Base-by-base conservation (phyloP, 169 alveolate genomes). In the Eimeria praecox region DNA sequence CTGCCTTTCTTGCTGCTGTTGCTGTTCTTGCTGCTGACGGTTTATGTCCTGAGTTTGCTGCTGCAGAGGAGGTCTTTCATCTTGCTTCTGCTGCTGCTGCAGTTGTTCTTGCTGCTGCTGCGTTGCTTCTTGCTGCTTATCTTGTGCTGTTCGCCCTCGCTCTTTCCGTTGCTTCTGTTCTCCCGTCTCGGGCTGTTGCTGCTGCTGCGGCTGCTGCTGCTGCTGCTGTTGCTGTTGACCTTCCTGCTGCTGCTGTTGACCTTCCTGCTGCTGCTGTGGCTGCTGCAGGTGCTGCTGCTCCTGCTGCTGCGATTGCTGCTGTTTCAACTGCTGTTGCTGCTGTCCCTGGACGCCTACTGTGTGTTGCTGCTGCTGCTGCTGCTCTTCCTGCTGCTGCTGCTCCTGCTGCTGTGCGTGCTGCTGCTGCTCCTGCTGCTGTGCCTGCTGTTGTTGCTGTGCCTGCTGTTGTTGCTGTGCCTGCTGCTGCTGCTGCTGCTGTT, bases 341-440 rank as follows among this genome's bases (percentile, higher is more conserved):
- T 38, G 42, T 2, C 14, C 24, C 46, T 5, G 83, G n/a, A n/a
- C n/a, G n/a, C n/a, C n/a, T n/a, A n/a, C n/a, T n/a, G n/a, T n/a
- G n/a, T 30, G 83, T 44, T 71, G 83, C 83, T 12, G 83, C 44
- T 24, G 83, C 83, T 71, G 46, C 27, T 71, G 52, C 46, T 71
- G 10, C 14, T 20, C 46, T 30, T 27, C 77, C 38, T 66, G 77
- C 16, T 66, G 6, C 10, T 66, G 77, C 77, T 16, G 77, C 77
- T 27, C 42, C 77, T 66, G 42, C 77, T 66, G 77, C 77, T 30
- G 77, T 30, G 30, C 16, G 33, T 14, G 59, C 56, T 75, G 59
- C 85, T 75, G 49, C 85, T 9, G n/a, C 52, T 12, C 30, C 38
- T 75, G 85, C 85, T 35, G 35, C 75, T 59, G 69, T 22, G 18